These are phyloP conservation scores for Jimgerdemannia lactiflua DNA, from an alignment of 192 early-diverging fungal genomes.

Conservation along the genomic window DNA sequence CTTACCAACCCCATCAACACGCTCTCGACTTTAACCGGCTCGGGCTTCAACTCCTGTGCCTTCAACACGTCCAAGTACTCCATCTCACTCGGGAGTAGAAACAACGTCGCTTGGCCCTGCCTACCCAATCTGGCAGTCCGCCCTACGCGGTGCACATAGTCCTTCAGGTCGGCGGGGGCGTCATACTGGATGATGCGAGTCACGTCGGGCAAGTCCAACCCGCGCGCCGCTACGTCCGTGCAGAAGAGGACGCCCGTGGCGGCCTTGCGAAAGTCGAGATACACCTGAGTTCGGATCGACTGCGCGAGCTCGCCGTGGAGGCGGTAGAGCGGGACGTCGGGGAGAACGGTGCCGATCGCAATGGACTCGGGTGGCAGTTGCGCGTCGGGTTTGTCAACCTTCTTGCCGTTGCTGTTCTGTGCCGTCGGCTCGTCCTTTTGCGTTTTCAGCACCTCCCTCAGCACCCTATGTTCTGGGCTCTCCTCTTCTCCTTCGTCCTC, in stretches of 20 bases:
- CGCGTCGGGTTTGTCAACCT: constrained; percentile 1
- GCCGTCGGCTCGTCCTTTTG: background rate
- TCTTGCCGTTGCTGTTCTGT: background rate
- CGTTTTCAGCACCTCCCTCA: constrained; percentile 20
- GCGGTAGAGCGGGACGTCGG: constrained; percentile 69
- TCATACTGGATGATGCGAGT: constrained; percentile 94
- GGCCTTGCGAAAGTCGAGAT: constrained; percentile 62
- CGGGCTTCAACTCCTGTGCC: constrained; percentile 54
- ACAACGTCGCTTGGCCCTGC: constrained; percentile 79
- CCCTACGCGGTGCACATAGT: constrained; percentile 97
- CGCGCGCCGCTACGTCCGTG: constrained; percentile 97
- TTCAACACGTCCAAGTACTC: constrained; percentile 68
- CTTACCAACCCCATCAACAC: constrained; percentile 55
- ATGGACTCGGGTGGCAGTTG: constrained; percentile 7
- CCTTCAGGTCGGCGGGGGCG: constrained; percentile 88
- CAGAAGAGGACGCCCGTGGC: constrained; percentile 81
- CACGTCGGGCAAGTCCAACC: constrained; percentile 95
- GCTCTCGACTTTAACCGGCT: constrained; percentile 53
- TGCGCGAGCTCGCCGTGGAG: constrained; percentile 91
- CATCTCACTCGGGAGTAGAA: constrained; percentile 89
- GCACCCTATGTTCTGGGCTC: constrained; percentile 35
- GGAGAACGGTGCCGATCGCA: constrained; percentile 56
- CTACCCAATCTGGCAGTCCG: constrained; percentile 94
- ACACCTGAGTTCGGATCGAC: constrained; percentile 72
- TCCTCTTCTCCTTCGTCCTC: constrained; percentile 48